Evolutionary conservation across 1,139 yeast genomes (phyloP).

Genomic region (Meyerozyma athensensis): DNA sequence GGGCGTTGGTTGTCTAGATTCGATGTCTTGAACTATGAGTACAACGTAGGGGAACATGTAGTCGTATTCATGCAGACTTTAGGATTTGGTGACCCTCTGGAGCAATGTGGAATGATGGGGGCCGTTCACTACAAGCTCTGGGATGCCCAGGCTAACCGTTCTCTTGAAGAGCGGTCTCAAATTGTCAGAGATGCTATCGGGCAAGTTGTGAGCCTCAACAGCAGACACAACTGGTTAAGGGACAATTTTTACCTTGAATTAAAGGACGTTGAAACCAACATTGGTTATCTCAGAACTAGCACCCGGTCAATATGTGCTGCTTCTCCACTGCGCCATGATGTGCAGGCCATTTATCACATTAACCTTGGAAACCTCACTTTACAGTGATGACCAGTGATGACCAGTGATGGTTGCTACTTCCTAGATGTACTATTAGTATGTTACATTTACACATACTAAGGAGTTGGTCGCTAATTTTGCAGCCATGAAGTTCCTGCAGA

Average conservation of each 20-base stretch:
- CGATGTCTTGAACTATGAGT: too few relatives aligned
- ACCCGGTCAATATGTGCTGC: not conserved
- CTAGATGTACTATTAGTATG: too few relatives aligned
- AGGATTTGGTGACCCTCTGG: not conserved
- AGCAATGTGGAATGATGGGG: not conserved
- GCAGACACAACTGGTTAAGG: not conserved
- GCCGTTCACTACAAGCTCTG: not conserved
- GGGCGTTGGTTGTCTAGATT: too few relatives aligned
- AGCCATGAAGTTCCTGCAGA: too few relatives aligned
- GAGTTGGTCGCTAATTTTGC: too few relatives aligned
- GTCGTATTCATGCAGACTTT: too few relatives aligned
- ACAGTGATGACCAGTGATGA: too few relatives aligned
- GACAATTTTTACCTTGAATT: not conserved
- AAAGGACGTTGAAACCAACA: not conserved
- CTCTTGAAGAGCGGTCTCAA: not conserved
- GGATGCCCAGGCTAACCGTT: not conserved
- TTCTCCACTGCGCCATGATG: not conserved
- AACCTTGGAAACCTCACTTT: too few relatives aligned
- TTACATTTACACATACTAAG: too few relatives aligned
- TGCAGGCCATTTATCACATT: not conserved
- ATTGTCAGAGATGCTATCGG: not conserved
- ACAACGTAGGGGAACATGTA: too few relatives aligned
- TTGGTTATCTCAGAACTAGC: not conserved
- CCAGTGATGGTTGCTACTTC: too few relatives aligned
- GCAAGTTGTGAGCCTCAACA: not conserved